phyloP scores from a whole-genome alignment of 1,284 basidiomycete genomes.

The Leccinum subspadiceum region DNA sequence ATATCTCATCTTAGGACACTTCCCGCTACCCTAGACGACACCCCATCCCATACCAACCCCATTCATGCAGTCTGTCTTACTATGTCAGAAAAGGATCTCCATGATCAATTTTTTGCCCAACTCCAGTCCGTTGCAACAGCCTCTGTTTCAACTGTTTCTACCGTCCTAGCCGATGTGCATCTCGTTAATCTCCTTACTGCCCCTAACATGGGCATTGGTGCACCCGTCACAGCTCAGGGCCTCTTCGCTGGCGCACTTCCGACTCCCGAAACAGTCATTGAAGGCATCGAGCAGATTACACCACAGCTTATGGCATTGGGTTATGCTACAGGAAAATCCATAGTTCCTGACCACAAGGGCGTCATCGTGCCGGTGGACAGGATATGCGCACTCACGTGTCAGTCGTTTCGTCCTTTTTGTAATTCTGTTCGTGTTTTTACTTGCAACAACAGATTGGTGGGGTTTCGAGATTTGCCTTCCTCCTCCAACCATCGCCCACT shows the following conservation, averaged over 20 bases:
- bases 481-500: constrained; percentile 58
- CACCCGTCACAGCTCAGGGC: constrained; percentile 53
- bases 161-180: constrained; percentile 54
- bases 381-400: constrained; percentile 77
- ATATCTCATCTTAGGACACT: constrained; percentile 64
- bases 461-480: constrained; percentile 74
- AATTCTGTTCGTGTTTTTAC: constrained; percentile 10
- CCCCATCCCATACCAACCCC: constrained; percentile 34
- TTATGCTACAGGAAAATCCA: constrained; percentile 65
- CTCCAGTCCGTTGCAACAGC: constrained; percentile 45
- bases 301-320: constrained; percentile 75
- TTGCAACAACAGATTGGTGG: constrained; percentile 68
- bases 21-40: constrained; percentile 33
- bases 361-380: constrained; percentile 73
- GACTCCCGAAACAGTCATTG: constrained; percentile 65
- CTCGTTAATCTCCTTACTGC: constrained; percentile 54
- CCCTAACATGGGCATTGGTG: constrained; percentile 60
- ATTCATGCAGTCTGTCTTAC: constrained; percentile 75
- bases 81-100: constrained; percentile 57
- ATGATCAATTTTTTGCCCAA: constrained; percentile 53
- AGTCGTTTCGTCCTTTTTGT: constrained; percentile 21
- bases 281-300: constrained; percentile 67
- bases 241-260: constrained; percentile 71
- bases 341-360: constrained; percentile 68
- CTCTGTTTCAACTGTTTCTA: constrained; percentile 48